These are phyloP conservation scores for Aotearoamyces nothofagi DNA, from an alignment of 2,329 filamentous ascomycete genomes.

Conservation along the genomic window DNA sequence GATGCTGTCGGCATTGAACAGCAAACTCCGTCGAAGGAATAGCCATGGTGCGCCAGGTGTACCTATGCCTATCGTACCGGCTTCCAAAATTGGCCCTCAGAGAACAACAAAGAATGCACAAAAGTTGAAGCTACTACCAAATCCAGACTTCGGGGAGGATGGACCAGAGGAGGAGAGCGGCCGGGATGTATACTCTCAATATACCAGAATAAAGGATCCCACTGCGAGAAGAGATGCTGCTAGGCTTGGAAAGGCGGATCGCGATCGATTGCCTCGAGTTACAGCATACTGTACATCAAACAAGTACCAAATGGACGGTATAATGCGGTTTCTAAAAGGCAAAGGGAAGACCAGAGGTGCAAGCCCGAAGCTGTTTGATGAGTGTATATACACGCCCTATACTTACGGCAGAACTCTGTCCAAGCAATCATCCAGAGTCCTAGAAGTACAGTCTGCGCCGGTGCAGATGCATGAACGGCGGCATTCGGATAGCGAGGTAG, in stretches of 20 bases:
- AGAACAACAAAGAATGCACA: slow-evolving; percentile 89
- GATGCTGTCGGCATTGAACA: slow-evolving; percentile 70
- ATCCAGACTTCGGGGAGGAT: slow-evolving; percentile 69
- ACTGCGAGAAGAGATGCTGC: slow-evolving; percentile 86
- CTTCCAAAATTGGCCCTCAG: slow-evolving; percentile 77
- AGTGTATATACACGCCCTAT: slow-evolving; percentile 95
- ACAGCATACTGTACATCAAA: slow-evolving; percentile 95
- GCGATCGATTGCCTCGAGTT: slow-evolving; percentile 73
- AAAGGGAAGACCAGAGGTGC: slow-evolving; percentile 62
- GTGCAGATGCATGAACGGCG: slow-evolving; percentile 44
- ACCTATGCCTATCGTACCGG: slow-evolving; percentile 19
- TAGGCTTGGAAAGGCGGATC: slow-evolving; percentile 81
- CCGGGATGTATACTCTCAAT: slow-evolving; percentile 92
- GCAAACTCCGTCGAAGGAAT: slow-evolving; percentile 72
- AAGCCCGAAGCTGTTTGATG: slow-evolving; percentile 85
- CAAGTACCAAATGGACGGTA: slow-evolving; percentile 74
- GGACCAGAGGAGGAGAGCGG: slow-evolving; percentile 76
- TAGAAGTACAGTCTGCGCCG: slow-evolving; percentile 14
- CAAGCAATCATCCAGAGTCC: slow-evolving; percentile 7
- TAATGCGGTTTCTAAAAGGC: slow-evolving; percentile 86
- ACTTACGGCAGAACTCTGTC: slow-evolving; percentile 43
- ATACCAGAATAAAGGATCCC: slow-evolving; percentile 93
- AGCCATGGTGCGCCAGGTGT: slow-evolving; percentile 46
- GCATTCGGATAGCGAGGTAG: slow-evolving; percentile 60
- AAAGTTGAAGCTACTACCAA: slow-evolving; percentile 93